Evolutionary conservation across 805 yeast species (phyloP), one percentile per base, ranked within the genome.

Genomic region (Candida suzukii): DNA sequence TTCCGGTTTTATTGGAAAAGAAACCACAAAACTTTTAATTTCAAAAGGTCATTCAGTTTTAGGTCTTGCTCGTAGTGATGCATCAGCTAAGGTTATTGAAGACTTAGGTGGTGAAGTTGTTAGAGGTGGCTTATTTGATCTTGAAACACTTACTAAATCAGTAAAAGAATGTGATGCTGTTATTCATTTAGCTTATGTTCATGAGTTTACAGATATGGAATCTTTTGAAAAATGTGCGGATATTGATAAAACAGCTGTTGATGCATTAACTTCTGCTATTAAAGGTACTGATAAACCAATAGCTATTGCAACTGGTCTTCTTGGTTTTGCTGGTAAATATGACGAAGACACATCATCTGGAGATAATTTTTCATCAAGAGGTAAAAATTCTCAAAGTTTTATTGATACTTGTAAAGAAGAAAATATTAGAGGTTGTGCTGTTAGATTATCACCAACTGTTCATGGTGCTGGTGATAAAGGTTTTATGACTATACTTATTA

Each of bases 161-260:
- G 60, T 64, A 12, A 21, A 41, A 8, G 52, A 50, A 35, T 40
- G 59, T 9, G 73, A 68, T 41, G 71, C 60, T 9, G 61, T 62
- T 13, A 37, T 65, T n/a, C 71, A 67, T 41, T 43, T 63, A 32
- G 73, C 61, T 1, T 67, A 58, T 45, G 45, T 52, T 24, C 64
- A 61, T 43, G 64, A 64, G 38, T 61, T 57, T 39, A 17, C 42
- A 4, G 46, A 54, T 12, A 48, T 43, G 29, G 48, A 35, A 2
- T 37, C 50, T n/a, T 31, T 52, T 21, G 40, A 46, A 29, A 41
- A 42, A 22, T 37, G 50, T 34, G 35, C 22, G 4, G n/a, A 9
- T 10, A 6, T 17, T 19, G 70, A 66, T 32, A 41, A 36, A n/a
- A 43, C 32, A 5, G 68, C 67, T 1, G 39, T 56, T n/a, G 37